These are phyloP conservation scores for Candida broadrunensis DNA, from an alignment of 805 yeast species.

Conservation along the genomic window DNA sequence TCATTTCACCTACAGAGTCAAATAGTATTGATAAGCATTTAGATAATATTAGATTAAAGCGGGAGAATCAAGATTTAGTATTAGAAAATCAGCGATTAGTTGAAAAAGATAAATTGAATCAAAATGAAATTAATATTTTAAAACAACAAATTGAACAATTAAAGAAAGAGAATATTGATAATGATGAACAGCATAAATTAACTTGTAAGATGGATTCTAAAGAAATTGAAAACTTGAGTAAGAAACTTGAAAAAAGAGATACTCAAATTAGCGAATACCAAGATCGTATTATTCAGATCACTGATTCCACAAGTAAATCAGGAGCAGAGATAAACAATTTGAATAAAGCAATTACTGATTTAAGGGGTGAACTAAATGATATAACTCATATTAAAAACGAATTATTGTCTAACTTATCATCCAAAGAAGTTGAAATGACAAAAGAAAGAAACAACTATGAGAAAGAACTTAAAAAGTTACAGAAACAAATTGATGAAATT, in stretches of 20 bases:
- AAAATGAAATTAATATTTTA: slow-evolving; percentile 1
- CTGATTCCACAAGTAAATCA: slow-evolving; percentile 8
- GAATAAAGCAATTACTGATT: slow-evolving; percentile 9
- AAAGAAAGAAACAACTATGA: slow-evolving; percentile 50
- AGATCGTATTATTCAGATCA: slow-evolving; percentile 8
- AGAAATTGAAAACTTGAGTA: slow-evolving; percentile 10
- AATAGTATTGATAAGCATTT: slow-evolving; percentile 40
- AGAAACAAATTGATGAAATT: slow-evolving; percentile 44
- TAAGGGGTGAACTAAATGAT: slow-evolving; percentile 19
- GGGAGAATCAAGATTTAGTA: slow-evolving; percentile 22
- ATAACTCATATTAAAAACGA: slow-evolving; percentile 51
- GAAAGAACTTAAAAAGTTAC: slow-evolving; percentile 47
- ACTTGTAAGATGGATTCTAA: slow-evolving; percentile 8
- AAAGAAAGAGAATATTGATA: slow-evolving; percentile 4
- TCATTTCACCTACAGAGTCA: slow-evolving; percentile 24
- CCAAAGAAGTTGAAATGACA: slow-evolving; percentile 57
- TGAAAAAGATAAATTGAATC: slow-evolving; percentile 6
- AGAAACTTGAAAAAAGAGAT: slow-evolving; percentile 10
- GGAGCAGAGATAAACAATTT: slow-evolving; percentile 12
- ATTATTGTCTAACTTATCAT: slow-evolving; percentile 63
- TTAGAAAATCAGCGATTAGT: slow-evolving; percentile 9
- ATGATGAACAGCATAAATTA: slow-evolving; percentile 1
- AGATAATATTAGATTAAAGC: slow-evolving; percentile 37
- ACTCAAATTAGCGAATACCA: slow-evolving; percentile 12
- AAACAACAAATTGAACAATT: slow-evolving; percentile 1